These are phyloP conservation scores for Schoenoplectus triqueter DNA, from an alignment of 202 grass and related monocot genomes.

Conservation along the genomic window DNA sequence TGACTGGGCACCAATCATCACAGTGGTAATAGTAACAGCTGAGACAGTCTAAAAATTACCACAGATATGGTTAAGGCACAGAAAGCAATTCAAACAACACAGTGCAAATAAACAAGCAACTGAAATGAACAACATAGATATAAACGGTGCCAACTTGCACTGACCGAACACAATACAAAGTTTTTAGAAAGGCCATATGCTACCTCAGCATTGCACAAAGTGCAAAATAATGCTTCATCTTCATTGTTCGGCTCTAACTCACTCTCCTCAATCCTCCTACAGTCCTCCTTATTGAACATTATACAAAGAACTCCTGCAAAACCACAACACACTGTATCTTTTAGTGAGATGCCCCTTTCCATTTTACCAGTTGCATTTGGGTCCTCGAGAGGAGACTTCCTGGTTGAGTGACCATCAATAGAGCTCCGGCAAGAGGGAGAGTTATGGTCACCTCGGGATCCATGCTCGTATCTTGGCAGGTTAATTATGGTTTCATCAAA, in stretches of 20 bases:
- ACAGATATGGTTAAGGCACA: neutral
- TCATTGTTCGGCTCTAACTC: constrained; percentile 68
- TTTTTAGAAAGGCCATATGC: neutral
- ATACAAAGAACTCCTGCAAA: constrained; percentile 71
- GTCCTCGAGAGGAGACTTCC: constrained; percentile 46
- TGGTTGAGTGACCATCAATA: constrained; percentile 62
- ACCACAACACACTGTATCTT: constrained; percentile 68
- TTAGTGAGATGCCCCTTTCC: constrained; percentile 35
- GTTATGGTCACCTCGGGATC: constrained; percentile 52
- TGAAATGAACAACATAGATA: constrained; percentile 28
- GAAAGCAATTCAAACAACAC: neutral
- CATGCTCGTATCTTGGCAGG: constrained; percentile 52
- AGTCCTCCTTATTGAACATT: constrained; percentile 90
- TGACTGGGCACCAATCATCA: too few species aligned
- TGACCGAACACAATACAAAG: constrained; percentile 22
- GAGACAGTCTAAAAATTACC: neutral
- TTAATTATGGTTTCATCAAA: constrained; percentile 81
- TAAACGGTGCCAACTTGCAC: neutral
- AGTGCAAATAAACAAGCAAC: constrained; percentile 26
- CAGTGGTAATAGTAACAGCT: too few species aligned
- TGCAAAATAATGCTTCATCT: constrained; percentile 94
- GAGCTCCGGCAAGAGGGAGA: constrained; percentile 74
- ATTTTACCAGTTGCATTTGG: constrained; percentile 40
- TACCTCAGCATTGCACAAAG: constrained; percentile 98
- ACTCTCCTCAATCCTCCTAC: constrained; percentile 69